These are phyloP conservation scores for Solanum arcanum DNA, from an alignment of 257 asterid genomes.

Conservation along the genomic window DNA sequence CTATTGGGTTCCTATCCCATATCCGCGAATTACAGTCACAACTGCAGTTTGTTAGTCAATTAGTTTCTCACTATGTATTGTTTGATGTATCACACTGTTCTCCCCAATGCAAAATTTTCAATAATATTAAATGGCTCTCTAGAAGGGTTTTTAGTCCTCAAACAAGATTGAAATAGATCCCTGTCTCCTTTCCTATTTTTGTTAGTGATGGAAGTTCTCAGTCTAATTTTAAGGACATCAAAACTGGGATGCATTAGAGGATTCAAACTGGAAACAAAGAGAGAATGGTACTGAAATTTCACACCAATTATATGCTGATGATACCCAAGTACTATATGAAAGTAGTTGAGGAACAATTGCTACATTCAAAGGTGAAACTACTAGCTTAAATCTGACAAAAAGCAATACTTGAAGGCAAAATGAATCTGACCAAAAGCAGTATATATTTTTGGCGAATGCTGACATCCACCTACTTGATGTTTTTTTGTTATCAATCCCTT, in stretches of 20 bases:
- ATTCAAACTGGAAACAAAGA: neutral
- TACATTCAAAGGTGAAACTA: neutral
- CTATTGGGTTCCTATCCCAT: neutral
- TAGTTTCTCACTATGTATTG: neutral
- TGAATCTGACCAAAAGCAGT: neutral
- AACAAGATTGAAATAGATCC: neutral
- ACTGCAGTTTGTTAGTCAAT: neutral
- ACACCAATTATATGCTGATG: neutral
- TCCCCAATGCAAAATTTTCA: neutral
- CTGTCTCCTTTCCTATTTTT: neutral
- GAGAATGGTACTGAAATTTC: neutral
- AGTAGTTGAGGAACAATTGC: neutral
- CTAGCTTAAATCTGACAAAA: neutral
- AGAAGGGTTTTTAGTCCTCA: neutral
- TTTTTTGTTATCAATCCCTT: neutral
- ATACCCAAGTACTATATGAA: neutral
- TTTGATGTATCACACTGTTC: neutral
- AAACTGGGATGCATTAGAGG: neutral
- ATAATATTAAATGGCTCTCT: neutral
- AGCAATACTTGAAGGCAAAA: neutral
- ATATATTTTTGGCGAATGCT: neutral
- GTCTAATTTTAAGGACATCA: neutral
- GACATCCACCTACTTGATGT: neutral
- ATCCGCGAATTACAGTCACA: neutral
- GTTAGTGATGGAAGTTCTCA: neutral